These are phyloP conservation scores for Clonostachys rosea DNA, from an alignment of 2,329 filamentous ascomycete genomes.

Conservation along the genomic window DNA sequence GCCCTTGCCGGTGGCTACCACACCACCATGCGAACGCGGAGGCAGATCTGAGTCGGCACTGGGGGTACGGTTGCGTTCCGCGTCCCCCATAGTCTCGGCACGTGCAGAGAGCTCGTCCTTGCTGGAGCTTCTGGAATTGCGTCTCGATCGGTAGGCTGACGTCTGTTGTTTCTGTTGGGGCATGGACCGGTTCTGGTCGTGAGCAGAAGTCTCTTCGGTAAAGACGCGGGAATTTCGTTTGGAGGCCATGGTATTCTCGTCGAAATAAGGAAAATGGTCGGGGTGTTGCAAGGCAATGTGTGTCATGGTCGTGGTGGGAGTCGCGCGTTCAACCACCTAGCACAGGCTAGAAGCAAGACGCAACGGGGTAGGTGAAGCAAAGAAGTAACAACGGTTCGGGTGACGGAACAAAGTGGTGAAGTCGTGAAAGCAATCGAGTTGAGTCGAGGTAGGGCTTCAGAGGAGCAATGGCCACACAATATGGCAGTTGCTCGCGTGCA, in stretches of 20 bases:
- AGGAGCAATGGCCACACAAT: too few relatives aligned
- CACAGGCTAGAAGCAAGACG: too few relatives aligned
- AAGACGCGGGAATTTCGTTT: constrained; percentile 14
- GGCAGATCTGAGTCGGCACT: constrained; percentile 2
- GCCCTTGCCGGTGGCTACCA: constrained; percentile 4
- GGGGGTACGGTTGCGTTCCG: constrained; percentile 3
- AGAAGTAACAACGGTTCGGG: too few relatives aligned
- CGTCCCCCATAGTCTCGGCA: constrained; percentile 13
- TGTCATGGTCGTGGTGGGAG: too few relatives aligned
- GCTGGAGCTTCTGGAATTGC: constrained; percentile 18
- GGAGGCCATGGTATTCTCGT: constrained; percentile 8
- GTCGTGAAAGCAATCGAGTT: too few relatives aligned
- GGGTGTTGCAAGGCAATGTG: too few relatives aligned
- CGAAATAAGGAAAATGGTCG: too few relatives aligned
- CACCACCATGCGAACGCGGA: constrained; percentile 2
- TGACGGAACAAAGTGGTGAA: too few relatives aligned
- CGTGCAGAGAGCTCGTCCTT: constrained; percentile 14
- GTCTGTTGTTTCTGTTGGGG: constrained; percentile 2
- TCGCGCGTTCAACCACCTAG: too few relatives aligned
- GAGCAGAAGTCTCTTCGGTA: constrained; percentile 9
- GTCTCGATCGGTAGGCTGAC: constrained; percentile 17
- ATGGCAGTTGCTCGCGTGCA: too few relatives aligned
- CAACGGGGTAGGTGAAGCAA: too few relatives aligned
- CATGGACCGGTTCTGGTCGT: constrained; percentile 5
- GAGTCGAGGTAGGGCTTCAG: too few relatives aligned